These are phyloP conservation scores for Russula lepida DNA, from an alignment of 768 basidiomycete species.

Conservation along the genomic window DNA sequence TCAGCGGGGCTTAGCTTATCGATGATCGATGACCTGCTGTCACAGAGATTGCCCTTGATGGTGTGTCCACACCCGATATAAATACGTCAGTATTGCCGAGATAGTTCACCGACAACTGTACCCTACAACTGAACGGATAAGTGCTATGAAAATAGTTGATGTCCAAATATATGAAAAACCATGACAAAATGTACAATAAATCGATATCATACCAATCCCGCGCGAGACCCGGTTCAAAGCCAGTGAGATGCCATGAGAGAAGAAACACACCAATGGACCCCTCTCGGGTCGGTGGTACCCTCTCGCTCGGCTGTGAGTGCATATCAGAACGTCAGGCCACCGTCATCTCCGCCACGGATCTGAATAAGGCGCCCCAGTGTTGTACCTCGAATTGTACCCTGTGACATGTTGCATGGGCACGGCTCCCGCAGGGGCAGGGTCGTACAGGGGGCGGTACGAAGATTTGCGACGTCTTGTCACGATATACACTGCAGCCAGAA, in stretches of 20 bases:
- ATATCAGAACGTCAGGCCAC: background rate
- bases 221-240: background rate
- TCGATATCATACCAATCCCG: background rate
- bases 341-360: constrained; percentile 5
- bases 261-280: background rate
- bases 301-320: background rate
- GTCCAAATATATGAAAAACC: background rate
- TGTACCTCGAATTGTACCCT: constrained; percentile 6
- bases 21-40: too few relatives aligned
- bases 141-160: background rate
- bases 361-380: background rate
- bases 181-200: background rate
- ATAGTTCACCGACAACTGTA: background rate
- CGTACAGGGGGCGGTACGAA: background rate
- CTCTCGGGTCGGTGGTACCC: background rate
- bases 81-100: background rate
- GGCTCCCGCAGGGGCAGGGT: background rate
- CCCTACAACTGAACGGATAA: background rate
- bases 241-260: too few relatives aligned
- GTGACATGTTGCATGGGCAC: constrained; percentile 11
- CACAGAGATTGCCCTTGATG: background rate
- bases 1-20: too few relatives aligned
- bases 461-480: background rate
- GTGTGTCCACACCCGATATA: background rate
- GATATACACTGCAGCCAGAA: background rate